Evolutionary conservation across 305 asterid genomes (phyloP).

Genomic region (Fraxinus floribunda): DNA sequence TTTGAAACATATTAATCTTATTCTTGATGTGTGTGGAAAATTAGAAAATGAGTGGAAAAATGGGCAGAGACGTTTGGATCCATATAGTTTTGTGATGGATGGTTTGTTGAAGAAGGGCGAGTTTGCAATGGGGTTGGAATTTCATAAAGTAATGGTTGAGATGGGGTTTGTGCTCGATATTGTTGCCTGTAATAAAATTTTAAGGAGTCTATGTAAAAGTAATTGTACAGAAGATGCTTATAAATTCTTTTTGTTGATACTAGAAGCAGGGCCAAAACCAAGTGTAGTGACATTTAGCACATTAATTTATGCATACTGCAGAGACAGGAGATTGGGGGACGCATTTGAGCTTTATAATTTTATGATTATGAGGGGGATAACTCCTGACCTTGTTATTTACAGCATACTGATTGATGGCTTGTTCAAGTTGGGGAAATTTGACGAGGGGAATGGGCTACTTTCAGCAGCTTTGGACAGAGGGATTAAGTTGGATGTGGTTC

Average conservation of each 20-base stretch:
- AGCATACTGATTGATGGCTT: slow-evolving; percentile 44
- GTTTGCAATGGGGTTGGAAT: slow-evolving; percentile 26
- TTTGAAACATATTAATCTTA: slow-evolving; percentile 16
- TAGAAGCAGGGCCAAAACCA: slow-evolving; percentile 42
- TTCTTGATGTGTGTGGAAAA: slow-evolving; percentile 21
- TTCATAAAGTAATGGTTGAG: slow-evolving; percentile 31
- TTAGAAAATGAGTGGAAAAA: slow-evolving; percentile 10
- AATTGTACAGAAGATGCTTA: slow-evolving; percentile 19
- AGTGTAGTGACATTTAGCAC: slow-evolving; percentile 46
- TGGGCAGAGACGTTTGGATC: slow-evolving; percentile 17
- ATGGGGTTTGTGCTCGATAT: slow-evolving; percentile 30
- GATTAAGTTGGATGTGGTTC: slow-evolving; percentile 38
- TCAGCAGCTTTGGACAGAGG: slow-evolving; percentile 33
- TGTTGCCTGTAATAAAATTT: slow-evolving; percentile 38
- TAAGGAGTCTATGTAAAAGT: slow-evolving; percentile 25
- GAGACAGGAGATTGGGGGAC: slow-evolving; percentile 33
- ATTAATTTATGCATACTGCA: slow-evolving; percentile 30
- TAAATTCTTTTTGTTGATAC: slow-evolving; percentile 27
- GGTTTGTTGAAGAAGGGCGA: slow-evolving; percentile 38
- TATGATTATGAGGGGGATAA: slow-evolving; percentile 34
- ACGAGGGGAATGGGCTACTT: slow-evolving; percentile 33
- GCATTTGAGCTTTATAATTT: slow-evolving; percentile 37
- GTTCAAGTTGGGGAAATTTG: slow-evolving; percentile 37
- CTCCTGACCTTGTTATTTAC: slow-evolving; percentile 40
- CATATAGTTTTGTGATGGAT: slow-evolving; percentile 35